Evolutionary conservation across 768 basidiomycete genomes (phyloP).

Genomic region (Trametes cingulata): DNA sequence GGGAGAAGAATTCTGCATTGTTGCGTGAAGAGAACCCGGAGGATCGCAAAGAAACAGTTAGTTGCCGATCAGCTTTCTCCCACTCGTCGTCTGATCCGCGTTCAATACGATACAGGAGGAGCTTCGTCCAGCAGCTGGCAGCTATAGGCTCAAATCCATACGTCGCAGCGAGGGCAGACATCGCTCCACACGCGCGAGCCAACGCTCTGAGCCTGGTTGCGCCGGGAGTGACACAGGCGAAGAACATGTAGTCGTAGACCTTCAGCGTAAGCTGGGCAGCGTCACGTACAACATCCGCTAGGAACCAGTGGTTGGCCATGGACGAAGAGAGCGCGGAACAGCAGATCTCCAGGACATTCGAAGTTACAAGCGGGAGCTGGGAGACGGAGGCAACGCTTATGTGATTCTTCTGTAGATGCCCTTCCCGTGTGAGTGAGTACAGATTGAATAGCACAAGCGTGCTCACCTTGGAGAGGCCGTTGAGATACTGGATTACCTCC

Average conservation of each 20-base stretch:
- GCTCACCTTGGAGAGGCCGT: neutral
- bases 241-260: constrained; percentile 46
- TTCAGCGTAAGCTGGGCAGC: constrained; percentile 41
- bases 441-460: neutral
- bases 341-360: constrained; percentile 46
- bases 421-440: neutral
- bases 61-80: constrained; percentile 30
- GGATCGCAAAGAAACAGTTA: constrained; percentile 20
- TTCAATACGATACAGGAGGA: constrained; percentile 43
- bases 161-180: constrained; percentile 1
- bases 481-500: neutral
- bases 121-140: constrained; percentile 12
- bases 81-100: constrained; percentile 42
- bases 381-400: constrained; percentile 21
- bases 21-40: neutral
- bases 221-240: constrained; percentile 37
- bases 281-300: constrained; percentile 48
- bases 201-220: constrained; percentile 41
- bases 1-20: constrained; percentile 16
- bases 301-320: constrained; percentile 49
- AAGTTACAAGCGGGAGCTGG: constrained; percentile 49
- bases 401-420: neutral
- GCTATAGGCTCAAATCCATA: constrained; percentile 3
- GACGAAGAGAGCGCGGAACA: constrained; percentile 43
- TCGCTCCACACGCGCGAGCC: constrained; percentile 38